Percentiles rank a stretch among this genome's conserved stretches.
Evolutionary conservation across 441 rosid species (phyloP).

Genomic region (Aleurites moluccanus): DNA sequence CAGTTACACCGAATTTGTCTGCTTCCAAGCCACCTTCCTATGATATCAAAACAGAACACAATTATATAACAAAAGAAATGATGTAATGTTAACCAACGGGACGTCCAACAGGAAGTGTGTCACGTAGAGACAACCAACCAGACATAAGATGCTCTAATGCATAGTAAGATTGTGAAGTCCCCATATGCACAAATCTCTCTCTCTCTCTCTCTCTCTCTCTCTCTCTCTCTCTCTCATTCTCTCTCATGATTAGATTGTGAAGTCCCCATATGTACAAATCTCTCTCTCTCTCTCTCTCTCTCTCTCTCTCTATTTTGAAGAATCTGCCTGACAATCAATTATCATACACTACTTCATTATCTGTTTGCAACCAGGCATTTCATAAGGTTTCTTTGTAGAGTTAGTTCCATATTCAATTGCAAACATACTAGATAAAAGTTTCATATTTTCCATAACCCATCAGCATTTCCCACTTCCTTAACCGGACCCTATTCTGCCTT

Average conservation of each 20-base stretch:
- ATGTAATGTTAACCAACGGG: background rate
- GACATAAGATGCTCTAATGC: background rate
- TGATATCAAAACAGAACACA: slow-evolving; percentile 19
- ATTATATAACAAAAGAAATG: background rate
- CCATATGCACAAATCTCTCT: background rate
- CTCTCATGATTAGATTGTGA: no score
- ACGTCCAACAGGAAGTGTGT: background rate
- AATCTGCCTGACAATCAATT: background rate
- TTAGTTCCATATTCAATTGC: background rate
- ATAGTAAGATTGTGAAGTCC: background rate
- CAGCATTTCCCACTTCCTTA: background rate
- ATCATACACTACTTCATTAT: background rate
- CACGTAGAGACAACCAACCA: background rate
- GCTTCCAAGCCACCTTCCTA: slow-evolving; percentile 75
- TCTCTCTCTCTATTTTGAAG: background rate
- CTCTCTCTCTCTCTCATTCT: no score
- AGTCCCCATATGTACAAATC: background rate
- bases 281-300: no score
- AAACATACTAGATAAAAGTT: background rate
- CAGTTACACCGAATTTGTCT: slow-evolving; percentile 75
- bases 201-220: no score
- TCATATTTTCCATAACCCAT: background rate
- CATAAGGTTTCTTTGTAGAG: background rate
- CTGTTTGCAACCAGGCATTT: background rate
- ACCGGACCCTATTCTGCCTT: background rate